phyloP scores from a whole-genome alignment of 164 flowering plant species.

The Magnolia changhungtana region DNA sequence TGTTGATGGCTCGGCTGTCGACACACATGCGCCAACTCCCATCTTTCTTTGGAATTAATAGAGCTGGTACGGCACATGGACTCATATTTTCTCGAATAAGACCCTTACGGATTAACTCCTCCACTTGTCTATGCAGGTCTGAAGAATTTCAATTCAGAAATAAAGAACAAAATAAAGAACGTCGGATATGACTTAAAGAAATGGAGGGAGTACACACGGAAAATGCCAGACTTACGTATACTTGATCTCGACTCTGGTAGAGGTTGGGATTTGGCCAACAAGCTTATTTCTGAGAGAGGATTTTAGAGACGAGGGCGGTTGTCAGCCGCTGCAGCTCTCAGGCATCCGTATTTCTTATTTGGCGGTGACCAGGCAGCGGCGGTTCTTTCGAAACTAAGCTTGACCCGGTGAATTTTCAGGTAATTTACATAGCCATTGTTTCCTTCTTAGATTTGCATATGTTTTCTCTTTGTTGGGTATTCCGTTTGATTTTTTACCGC shows the following conservation, averaged over 20 bases:
- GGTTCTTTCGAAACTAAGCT: constrained; percentile 77
- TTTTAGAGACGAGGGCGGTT: constrained; percentile 73
- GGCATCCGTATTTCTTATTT: constrained; percentile 94
- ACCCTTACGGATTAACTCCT: too few relatives aligned
- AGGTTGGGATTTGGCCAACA: constrained; percentile 87
- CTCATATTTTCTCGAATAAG: too few relatives aligned
- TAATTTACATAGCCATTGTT: constrained; percentile 18
- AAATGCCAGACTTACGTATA: constrained; percentile 63
- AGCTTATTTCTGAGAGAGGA: constrained; percentile 84
- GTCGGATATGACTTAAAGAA: constrained; percentile 64
- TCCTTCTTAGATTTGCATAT: not conserved
- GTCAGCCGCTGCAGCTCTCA: constrained; percentile 89
- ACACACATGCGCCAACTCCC: too few relatives aligned
- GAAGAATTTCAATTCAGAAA: constrained; percentile 78
- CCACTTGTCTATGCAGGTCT: too few relatives aligned
- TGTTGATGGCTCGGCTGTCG: too few relatives aligned
- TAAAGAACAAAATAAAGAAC: too few relatives aligned
- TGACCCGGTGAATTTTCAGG: constrained; percentile 29
- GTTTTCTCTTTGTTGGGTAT: not conserved
- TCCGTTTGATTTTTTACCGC: too few relatives aligned
- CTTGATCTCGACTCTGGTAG: constrained; percentile 78
- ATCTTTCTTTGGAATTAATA: too few relatives aligned
- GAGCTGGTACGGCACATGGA: too few relatives aligned
- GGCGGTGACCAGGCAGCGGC: constrained; percentile 95
- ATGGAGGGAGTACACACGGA: constrained; percentile 79